These are phyloP conservation scores for Mycena sanguinolenta DNA, from an alignment of 768 basidiomycete species.

Conservation along the genomic window DNA sequence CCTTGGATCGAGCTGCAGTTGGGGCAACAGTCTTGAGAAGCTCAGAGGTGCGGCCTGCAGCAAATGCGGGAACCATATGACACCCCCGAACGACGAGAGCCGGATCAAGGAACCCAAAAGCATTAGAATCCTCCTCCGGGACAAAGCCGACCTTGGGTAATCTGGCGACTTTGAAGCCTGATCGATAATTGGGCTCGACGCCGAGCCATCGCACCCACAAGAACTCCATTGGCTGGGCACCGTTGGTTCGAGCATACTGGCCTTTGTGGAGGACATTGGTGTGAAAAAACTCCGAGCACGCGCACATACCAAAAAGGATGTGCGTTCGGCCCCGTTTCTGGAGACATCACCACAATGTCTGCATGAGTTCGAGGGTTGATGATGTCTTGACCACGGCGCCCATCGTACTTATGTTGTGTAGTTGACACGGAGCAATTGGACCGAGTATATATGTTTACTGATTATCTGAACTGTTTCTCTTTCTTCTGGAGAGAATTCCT, in stretches of 20 bases:
- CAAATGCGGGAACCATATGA: slow-evolving; percentile 1
- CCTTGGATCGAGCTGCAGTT: not conserved
- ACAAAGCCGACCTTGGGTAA: slow-evolving; percentile 11
- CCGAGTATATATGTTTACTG: slow-evolving; percentile 38
- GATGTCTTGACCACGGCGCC: slow-evolving; percentile 49
- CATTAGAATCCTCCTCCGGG: not conserved
- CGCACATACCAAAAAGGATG: slow-evolving; percentile 19
- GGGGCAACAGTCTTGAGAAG: slow-evolving; percentile 6
- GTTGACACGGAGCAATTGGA: slow-evolving; percentile 47
- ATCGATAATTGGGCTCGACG: not conserved
- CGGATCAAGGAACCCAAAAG: slow-evolving; percentile 7
- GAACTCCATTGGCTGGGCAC: slow-evolving; percentile 39
- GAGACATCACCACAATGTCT: slow-evolving; percentile 44
- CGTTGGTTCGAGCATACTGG: not conserved
- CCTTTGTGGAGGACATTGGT: slow-evolving; percentile 16
- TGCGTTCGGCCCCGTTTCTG: slow-evolving; percentile 10
- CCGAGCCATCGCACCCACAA: slow-evolving; percentile 47
- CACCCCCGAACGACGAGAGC: not conserved
- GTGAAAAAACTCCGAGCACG: slow-evolving; percentile 41
- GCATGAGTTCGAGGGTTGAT: slow-evolving; percentile 46
- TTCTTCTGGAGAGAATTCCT: slow-evolving; percentile 20
- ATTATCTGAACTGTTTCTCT: slow-evolving; percentile 9
- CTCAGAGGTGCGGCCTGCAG: not conserved
- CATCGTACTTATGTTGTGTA: slow-evolving; percentile 56
- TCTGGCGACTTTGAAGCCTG: slow-evolving; percentile 4